Evolutionary conservation across 495 filamentous ascomycete genomes (phyloP).

Genomic region (Podospora pseudoanserina): DNA sequence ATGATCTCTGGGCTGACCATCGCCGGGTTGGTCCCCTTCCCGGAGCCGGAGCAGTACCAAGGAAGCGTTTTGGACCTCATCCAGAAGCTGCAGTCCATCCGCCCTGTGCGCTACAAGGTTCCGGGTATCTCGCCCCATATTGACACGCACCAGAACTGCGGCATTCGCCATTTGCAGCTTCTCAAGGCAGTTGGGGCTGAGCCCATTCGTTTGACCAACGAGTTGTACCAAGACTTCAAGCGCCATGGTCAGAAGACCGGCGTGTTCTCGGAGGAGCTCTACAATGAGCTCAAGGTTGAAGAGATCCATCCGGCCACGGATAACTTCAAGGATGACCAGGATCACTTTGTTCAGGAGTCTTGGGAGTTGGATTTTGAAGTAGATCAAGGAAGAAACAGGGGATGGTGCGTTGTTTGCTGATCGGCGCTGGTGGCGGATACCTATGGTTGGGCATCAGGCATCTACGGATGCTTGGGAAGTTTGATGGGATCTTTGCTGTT

Average conservation of each 20-base stretch:
- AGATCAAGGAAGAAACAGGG: no score
- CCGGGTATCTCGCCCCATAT: slow-evolving; percentile 12
- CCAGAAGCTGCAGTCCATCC: slow-evolving; percentile 11
- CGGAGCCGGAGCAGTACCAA: slow-evolving; percentile 9
- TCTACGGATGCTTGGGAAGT: no score
- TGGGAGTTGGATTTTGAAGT: no score
- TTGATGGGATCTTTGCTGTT: no score
- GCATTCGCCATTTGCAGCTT: slow-evolving; percentile 15
- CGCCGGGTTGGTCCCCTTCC: slow-evolving; percentile 15
- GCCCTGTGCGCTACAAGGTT: slow-evolving; percentile 20
- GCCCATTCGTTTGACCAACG: background rate
- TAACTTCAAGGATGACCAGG: background rate
- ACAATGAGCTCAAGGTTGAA: slow-evolving; percentile 8
- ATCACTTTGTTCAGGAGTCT: background rate
- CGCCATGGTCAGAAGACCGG: slow-evolving; percentile 14
- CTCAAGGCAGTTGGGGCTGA: slow-evolving; percentile 2
- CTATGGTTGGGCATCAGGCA: no score
- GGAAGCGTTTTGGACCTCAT: slow-evolving; percentile 17
- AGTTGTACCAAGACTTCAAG: slow-evolving; percentile 14
- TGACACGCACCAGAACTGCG: slow-evolving; percentile 23
- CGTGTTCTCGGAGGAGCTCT: slow-evolving; percentile 7
- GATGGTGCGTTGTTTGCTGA: no score
- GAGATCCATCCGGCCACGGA: background rate
- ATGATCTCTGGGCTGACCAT: slow-evolving; percentile 14
- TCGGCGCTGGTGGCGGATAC: no score